These are phyloP conservation scores for Ceratobasidium sp. DNA, from an alignment of 1,284 basidiomycete species.

Conservation along the genomic window DNA sequence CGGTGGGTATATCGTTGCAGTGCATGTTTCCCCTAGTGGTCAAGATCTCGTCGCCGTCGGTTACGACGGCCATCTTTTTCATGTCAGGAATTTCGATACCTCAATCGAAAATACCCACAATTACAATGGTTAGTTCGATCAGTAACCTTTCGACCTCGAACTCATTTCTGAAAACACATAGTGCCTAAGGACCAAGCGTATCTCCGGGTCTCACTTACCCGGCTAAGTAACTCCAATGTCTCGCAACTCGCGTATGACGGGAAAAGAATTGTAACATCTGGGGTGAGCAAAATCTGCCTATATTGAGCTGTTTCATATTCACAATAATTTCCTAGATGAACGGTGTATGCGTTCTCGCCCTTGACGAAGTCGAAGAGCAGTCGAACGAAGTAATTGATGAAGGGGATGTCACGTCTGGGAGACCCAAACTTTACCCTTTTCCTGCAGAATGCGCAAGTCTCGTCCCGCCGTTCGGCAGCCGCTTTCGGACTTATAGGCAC, in stretches of 20 bases:
- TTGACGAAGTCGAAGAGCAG: background rate
- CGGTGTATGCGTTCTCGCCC: background rate
- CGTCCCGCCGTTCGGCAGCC: constrained; percentile 9
- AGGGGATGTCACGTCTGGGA: background rate
- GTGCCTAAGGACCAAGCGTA: background rate
- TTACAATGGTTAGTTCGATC: background rate
- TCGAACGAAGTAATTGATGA: background rate
- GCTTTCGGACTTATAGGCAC: background rate
- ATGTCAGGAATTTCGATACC: constrained; percentile 1
- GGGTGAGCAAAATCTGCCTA: background rate
- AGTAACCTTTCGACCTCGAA: background rate
- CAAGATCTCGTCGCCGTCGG: constrained; percentile 25
- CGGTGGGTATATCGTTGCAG: constrained; percentile 2
- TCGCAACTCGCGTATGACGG: constrained; percentile 25
- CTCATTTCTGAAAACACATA: background rate
- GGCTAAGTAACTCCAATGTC: background rate
- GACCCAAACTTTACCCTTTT: constrained; percentile 11
- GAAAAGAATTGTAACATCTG: constrained; percentile 11
- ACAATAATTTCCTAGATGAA: background rate
- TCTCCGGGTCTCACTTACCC: constrained; percentile 22
- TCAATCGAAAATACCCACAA: no score
- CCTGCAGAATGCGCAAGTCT: constrained; percentile 8
- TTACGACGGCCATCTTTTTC: constrained; percentile 10
- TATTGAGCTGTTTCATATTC: background rate
- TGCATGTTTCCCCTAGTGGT: constrained; percentile 29